phyloP scores from a whole-genome alignment of 371 early-diverging fungal genomes.

The Dichotomocladium elegans region DNA sequence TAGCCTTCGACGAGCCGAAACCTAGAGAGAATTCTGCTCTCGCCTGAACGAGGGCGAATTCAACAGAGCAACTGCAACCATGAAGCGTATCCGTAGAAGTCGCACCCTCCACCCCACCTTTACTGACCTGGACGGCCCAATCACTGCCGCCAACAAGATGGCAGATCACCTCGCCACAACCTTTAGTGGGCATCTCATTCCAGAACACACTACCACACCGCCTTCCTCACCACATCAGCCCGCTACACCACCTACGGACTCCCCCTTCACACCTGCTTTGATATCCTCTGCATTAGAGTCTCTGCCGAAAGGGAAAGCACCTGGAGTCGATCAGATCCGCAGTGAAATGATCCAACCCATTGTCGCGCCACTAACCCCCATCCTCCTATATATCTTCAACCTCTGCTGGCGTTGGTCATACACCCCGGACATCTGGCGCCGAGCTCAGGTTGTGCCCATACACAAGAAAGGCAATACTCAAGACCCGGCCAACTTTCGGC shows the following conservation, averaged over 20 bases:
- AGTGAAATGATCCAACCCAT: slow-evolving; percentile 15
- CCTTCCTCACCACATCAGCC: neutral
- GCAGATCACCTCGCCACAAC: too few species aligned
- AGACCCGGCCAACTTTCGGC: slow-evolving; percentile 16
- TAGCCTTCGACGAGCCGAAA: too few species aligned
- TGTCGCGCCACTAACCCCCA: neutral
- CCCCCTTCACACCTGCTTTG: neutral
- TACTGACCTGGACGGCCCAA: too few species aligned
- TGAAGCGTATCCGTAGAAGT: too few species aligned
- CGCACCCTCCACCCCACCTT: too few species aligned
- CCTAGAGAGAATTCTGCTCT: too few species aligned
- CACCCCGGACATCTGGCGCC: slow-evolving; percentile 4
- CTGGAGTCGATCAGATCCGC: neutral
- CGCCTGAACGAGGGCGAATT: too few species aligned
- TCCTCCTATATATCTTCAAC: slow-evolving; percentile 1
- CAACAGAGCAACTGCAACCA: too few species aligned
- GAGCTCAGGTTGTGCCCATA: slow-evolving; percentile 10
- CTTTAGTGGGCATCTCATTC: too few species aligned
- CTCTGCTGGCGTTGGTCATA: slow-evolving; percentile 7
- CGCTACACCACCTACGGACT: neutral
- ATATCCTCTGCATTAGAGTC: neutral
- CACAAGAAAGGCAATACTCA: slow-evolving; percentile 5
- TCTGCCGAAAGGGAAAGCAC: slow-evolving; percentile 4
- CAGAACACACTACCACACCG: neutral
- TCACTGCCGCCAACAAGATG: too few species aligned